phyloP scores from a whole-genome alignment of 1,139 yeast genomes.

The Candida glucosophila region DNA sequence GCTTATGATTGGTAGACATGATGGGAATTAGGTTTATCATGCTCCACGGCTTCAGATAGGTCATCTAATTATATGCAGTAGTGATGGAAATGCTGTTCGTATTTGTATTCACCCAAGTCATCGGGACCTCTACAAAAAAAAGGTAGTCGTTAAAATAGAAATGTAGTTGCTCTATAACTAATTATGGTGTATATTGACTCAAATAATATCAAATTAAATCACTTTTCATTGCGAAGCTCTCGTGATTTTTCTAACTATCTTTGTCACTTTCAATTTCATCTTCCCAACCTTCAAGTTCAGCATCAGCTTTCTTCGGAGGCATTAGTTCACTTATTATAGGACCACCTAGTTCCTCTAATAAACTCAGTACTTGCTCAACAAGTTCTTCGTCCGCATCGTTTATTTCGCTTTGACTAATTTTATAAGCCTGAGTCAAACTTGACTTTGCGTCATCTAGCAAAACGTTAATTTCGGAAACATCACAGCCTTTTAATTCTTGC shows the following conservation, averaged over 20 bases:
- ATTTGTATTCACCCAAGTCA: no score
- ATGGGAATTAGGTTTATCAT: no score
- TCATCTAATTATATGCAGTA: no score
- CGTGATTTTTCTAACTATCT: no score
- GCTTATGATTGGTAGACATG: conserved; percentile 89
- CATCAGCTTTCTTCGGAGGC: conserved; percentile 33
- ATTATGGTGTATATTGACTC: no score
- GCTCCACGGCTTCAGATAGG: no score
- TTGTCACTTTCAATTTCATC: conserved; percentile 32
- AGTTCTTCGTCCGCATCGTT: conserved; percentile 49
- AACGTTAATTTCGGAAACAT: conserved; percentile 20
- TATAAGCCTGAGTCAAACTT: conserved; percentile 50
- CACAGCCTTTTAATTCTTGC: conserved; percentile 18
- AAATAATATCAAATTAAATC: no score
- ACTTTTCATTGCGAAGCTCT: no score
- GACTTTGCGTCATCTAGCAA: conserved; percentile 38
- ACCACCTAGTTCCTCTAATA: conserved; percentile 54
- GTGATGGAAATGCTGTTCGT: no score
- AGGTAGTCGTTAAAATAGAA: background rate
- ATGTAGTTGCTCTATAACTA: background rate
- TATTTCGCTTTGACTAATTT: conserved; percentile 35
- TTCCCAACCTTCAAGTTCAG: conserved; percentile 31
- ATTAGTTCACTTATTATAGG: conserved; percentile 39
- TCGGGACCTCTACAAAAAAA: no score
- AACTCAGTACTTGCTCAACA: conserved; percentile 38